Evolutionary conservation across 1,284 basidiomycete genomes (phyloP).

Genomic region (Somion occarium): DNA sequence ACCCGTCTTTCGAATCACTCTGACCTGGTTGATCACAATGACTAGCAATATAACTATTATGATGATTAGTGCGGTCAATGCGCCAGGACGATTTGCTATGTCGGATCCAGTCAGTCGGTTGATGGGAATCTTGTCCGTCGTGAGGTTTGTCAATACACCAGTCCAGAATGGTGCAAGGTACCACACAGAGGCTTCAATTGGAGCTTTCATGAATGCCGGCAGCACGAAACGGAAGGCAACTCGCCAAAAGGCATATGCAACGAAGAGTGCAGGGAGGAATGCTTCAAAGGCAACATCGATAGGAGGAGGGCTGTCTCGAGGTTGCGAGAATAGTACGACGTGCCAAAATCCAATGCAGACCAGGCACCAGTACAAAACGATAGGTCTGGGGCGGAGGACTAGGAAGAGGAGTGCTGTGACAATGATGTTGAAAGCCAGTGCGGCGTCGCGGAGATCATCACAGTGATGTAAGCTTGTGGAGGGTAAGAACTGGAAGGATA

Average conservation of each 20-base stretch:
- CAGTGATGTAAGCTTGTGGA: conserved; percentile 53
- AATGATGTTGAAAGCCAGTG: conserved; percentile 68
- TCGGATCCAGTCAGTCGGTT: conserved; percentile 71
- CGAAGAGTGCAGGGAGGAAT: conserved; percentile 78
- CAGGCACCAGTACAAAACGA: conserved; percentile 73
- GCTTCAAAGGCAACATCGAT: conserved; percentile 68
- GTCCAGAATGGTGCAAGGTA: conserved; percentile 81
- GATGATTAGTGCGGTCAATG: conserved; percentile 67
- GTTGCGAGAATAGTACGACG: conserved; percentile 76
- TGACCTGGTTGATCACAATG: conserved; percentile 69
- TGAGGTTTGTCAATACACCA: conserved; percentile 66
- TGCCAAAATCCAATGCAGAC: conserved; percentile 90
- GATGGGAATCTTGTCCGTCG: conserved; percentile 68
- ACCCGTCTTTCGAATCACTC: conserved; percentile 82
- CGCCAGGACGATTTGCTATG: conserved; percentile 63
- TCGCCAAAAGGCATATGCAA: conserved; percentile 79
- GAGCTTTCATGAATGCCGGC: conserved; percentile 62
- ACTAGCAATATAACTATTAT: conserved; percentile 60
- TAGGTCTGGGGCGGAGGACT: conserved; percentile 66
- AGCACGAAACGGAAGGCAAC: conserved; percentile 72
- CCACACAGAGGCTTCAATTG: conserved; percentile 70
- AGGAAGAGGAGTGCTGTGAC: conserved; percentile 66
- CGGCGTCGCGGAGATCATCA: conserved; percentile 62
- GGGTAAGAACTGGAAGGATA: conserved; percentile 44
- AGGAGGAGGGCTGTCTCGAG: conserved; percentile 61